These are phyloP conservation scores for Pythium diclinum DNA, from an alignment of 352 stramenopile genomes.

Conservation along the genomic window DNA sequence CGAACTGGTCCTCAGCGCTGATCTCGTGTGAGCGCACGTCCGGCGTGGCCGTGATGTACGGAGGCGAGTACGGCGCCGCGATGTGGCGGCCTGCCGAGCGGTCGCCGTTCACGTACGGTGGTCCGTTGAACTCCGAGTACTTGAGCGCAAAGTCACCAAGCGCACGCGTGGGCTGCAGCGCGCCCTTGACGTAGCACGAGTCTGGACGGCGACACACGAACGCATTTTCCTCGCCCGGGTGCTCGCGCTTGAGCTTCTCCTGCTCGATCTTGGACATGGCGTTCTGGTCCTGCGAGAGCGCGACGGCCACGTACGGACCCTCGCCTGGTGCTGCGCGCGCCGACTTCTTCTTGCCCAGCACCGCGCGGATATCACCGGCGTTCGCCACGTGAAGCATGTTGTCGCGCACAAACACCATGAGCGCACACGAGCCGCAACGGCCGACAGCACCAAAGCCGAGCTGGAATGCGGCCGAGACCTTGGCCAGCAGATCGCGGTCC, in stretches of 20 bases:
- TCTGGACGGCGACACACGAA: constrained; percentile 89
- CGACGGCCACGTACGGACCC: constrained; percentile 52
- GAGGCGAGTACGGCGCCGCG: constrained; percentile 85
- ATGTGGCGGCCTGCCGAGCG: constrained; percentile 86
- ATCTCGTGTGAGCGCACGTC: constrained; percentile 68
- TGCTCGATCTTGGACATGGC: constrained; percentile 87
- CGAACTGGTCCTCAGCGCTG: constrained; percentile 90
- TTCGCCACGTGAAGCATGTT: constrained; percentile 86
- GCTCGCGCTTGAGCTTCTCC: constrained; percentile 76
- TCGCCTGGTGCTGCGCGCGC: not conserved
- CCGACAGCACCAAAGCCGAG: constrained; percentile 89
- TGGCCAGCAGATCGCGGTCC: constrained; percentile 81
- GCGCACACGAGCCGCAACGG: constrained; percentile 85
- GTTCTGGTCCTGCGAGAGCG: constrained; percentile 92
- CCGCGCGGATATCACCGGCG: constrained; percentile 78
- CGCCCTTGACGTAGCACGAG: constrained; percentile 93
- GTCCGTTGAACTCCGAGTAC: constrained; percentile 92
- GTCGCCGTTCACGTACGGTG: constrained; percentile 73
- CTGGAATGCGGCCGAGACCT: constrained; percentile 85
- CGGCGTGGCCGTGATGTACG: constrained; percentile 91
- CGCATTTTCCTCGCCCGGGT: constrained; percentile 88
- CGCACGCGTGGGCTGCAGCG: constrained; percentile 86
- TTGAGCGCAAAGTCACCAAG: constrained; percentile 94
- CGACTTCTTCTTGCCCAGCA: constrained; percentile 51
- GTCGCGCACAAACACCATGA: constrained; percentile 75